A percentile compares a stretch with the other conserved stretches of the same genome.
phyloP scores from a whole-genome alignment of 1,284 basidiomycete genomes.

The Phylloboletellus chloephorus region DNA sequence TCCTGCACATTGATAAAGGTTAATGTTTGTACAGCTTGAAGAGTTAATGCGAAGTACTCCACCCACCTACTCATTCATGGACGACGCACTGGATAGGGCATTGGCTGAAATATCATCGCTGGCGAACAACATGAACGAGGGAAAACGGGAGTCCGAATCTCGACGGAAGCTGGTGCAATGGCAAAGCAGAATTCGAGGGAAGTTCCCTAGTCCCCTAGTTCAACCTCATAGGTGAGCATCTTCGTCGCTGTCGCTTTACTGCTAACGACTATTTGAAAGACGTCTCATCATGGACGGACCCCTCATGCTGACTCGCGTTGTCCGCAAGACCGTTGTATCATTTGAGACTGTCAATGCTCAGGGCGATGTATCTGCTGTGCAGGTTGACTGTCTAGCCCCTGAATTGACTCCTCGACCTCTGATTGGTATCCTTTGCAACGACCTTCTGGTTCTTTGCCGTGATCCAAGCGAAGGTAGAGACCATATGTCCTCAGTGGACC shows the following conservation, averaged over 20 bases:
- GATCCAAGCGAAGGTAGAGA: slow-evolving; percentile 76
- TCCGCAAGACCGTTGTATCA: slow-evolving; percentile 82
- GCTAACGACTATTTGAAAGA: slow-evolving; percentile 35
- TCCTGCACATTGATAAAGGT: not conserved
- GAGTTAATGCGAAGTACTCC: slow-evolving; percentile 80
- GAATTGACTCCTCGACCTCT: slow-evolving; percentile 73
- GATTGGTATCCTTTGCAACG: slow-evolving; percentile 84
- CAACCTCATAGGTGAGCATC: slow-evolving; percentile 84
- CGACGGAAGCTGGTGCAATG: slow-evolving; percentile 84
- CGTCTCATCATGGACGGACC: slow-evolving; percentile 86
- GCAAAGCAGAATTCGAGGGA: slow-evolving; percentile 88
- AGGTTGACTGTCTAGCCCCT: slow-evolving; percentile 84
- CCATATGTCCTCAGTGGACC: slow-evolving; percentile 67
- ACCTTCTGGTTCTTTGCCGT: slow-evolving; percentile 84
- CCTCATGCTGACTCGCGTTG: slow-evolving; percentile 78
- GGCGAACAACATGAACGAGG: slow-evolving; percentile 94
- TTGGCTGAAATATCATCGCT: slow-evolving; percentile 80
- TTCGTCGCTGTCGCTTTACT: slow-evolving; percentile 2
- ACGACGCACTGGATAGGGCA: slow-evolving; percentile 83
- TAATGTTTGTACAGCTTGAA: slow-evolving; percentile 55
- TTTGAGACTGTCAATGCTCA: slow-evolving; percentile 77
- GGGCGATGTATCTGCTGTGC: slow-evolving; percentile 73
- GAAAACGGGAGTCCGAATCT: slow-evolving; percentile 90
- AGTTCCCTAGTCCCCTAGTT: slow-evolving; percentile 92
- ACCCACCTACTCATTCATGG: slow-evolving; percentile 62